Evolutionary conservation across 306 rosid species (phyloP).

Genomic region (Quercus engelmannii): DNA sequence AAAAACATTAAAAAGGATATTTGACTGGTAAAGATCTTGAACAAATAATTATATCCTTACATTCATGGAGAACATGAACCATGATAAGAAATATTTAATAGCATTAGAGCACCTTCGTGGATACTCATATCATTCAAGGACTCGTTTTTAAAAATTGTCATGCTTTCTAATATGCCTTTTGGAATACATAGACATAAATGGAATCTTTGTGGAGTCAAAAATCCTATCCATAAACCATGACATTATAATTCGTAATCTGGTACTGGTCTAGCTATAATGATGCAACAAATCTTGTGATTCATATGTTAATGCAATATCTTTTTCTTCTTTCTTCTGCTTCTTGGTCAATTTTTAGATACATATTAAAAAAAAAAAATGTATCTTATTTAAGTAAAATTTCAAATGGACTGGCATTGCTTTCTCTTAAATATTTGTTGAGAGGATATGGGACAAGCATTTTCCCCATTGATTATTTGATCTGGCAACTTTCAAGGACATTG

Average conservation of each 20-base stretch:
- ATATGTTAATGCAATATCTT: no score
- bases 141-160: neutral
- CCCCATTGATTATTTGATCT: neutral
- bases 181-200: neutral
- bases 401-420: neutral
- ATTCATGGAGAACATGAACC: neutral
- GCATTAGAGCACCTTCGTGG: neutral
- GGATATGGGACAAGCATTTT: no score
- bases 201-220: neutral
- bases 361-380: no score
- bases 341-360: no score
- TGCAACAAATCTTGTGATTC: no score
- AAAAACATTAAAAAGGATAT: neutral
- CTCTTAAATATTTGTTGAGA: neutral
- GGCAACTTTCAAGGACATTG: no score
- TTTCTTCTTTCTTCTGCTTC: no score
- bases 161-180: neutral
- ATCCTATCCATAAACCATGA: no score
- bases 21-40: slow-evolving; percentile 1
- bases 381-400: no score
- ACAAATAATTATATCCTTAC: neutral
- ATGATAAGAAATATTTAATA: neutral
- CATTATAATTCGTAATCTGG: no score
- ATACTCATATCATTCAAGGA: neutral
- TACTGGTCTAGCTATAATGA: no score